Percentiles rank a stretch among this genome's conserved stretches.
Evolutionary conservation across 2,329 filamentous ascomycete genomes (phyloP).

Genomic region (Epichloe hybrida): DNA sequence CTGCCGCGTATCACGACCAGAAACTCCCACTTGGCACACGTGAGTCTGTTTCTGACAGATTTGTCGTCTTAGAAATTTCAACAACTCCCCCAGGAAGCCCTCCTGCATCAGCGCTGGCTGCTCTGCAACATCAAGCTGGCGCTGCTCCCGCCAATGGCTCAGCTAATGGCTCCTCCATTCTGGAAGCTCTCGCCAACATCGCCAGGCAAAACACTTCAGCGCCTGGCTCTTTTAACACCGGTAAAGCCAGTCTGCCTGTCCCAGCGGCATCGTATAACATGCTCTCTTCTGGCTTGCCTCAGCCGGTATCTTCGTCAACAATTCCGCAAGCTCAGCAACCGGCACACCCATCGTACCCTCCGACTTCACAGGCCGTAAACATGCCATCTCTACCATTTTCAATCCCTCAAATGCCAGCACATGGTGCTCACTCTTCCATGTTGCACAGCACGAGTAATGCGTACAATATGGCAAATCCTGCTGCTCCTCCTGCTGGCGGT

Average conservation of each 20-base stretch:
- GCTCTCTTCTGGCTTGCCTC: conserved; percentile 19
- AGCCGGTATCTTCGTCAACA: conserved; percentile 18
- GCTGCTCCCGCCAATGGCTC: conserved; percentile 30
- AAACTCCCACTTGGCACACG: neutral
- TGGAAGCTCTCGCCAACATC: conserved; percentile 69
- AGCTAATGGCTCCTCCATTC: conserved; percentile 45
- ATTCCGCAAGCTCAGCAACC: conserved; percentile 15
- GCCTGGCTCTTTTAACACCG: conserved; percentile 18
- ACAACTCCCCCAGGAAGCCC: conserved; percentile 61
- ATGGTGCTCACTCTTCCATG: conserved; percentile 19
- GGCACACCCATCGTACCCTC: conserved; percentile 23
- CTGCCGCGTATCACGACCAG: neutral
- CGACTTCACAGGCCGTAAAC: conserved; percentile 46
- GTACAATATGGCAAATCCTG: conserved; percentile 19
- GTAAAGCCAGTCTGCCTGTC: conserved; percentile 22
- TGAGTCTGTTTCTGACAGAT: conserved; percentile 3
- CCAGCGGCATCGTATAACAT: conserved; percentile 31
- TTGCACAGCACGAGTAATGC: conserved; percentile 12
- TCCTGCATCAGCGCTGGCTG: conserved; percentile 31
- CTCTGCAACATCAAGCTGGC: conserved; percentile 23
- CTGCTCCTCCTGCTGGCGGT: conserved; percentile 20
- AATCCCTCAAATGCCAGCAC: conserved; percentile 21
- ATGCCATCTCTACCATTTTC: conserved; percentile 32
- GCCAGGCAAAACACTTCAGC: conserved; percentile 55
- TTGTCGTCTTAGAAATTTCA: conserved; percentile 40